A percentile compares a stretch with the other conserved stretches of the same genome.
These are phyloP conservation scores for Taiwanofungus camphoratus DNA, from an alignment of 1,284 basidiomycete genomes.

Conservation along the genomic window DNA sequence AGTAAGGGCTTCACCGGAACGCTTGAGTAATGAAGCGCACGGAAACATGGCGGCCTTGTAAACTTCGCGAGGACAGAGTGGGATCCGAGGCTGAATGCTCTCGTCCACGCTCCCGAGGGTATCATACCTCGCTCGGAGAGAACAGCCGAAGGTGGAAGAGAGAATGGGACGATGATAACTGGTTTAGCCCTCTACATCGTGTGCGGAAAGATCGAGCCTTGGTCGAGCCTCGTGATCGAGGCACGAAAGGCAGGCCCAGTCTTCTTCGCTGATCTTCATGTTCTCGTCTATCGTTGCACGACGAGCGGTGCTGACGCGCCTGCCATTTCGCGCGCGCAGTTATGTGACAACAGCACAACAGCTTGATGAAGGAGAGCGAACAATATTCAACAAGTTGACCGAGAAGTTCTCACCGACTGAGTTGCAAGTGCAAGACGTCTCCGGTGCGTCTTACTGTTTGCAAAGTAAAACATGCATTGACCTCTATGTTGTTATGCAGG, in stretches of 20 bases:
- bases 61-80: conserved; percentile 13
- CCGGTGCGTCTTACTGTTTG: conserved; percentile 66
- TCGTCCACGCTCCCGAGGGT: conserved; percentile 16
- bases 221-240: not conserved
- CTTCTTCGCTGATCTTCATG: conserved; percentile 16
- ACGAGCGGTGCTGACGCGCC: conserved; percentile 19
- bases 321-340: conserved; percentile 10
- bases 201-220: not conserved
- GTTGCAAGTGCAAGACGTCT: conserved; percentile 84
- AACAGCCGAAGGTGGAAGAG: not conserved
- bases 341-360: conserved; percentile 15
- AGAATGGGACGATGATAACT: conserved; percentile 2
- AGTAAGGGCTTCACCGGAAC: conserved; percentile 4
- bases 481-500: conserved; percentile 43
- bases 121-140: conserved; percentile 8
- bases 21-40: conserved; percentile 17
- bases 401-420: conserved; percentile 71
- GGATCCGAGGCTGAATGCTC: conserved; percentile 17
- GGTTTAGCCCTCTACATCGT: not conserved
- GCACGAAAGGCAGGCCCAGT: conserved; percentile 2
- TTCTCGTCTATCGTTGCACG: conserved; percentile 24
- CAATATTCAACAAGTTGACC: conserved; percentile 70
- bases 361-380: conserved; percentile 56
- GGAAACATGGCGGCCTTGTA: conserved; percentile 14
- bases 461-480: not conserved